Conservation (phyloP, 2,329 filamentous ascomycete genomes). For the Aspergillus luchuensis region DNA sequence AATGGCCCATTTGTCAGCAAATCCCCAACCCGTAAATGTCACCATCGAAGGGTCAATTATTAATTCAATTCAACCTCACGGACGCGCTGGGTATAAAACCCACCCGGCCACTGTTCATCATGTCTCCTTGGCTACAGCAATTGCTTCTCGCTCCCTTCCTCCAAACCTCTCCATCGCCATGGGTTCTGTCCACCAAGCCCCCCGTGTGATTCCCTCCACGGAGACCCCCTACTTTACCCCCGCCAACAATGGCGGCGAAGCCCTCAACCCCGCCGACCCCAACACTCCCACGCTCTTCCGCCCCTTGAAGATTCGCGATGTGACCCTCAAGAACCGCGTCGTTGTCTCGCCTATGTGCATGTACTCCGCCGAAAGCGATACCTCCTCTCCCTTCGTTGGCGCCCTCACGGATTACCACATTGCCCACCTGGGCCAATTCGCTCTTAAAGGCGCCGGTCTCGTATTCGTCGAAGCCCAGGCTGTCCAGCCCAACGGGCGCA, state of each 20-base stretch:
- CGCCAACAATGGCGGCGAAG: constrained; percentile 39
- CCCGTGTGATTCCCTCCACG: constrained; percentile 9
- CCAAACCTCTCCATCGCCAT: neutral
- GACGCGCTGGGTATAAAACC: neutral
- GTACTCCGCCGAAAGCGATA: constrained; percentile 60
- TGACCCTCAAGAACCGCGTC: constrained; percentile 66
- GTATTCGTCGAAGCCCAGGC: constrained; percentile 76
- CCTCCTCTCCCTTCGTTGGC: constrained; percentile 46
- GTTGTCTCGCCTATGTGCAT: constrained; percentile 65
- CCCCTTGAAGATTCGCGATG: constrained; percentile 56
- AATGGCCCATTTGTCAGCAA: constrained; percentile 9
- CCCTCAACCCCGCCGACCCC: constrained; percentile 37
- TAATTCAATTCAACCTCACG: neutral
- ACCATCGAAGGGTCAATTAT: neutral
- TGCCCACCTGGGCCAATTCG: constrained; percentile 76
- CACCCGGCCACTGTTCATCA: neutral
- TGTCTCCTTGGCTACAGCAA: neutral
- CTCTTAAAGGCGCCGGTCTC: constrained; percentile 71
- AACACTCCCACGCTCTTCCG: constrained; percentile 58
- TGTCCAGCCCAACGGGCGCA: constrained; percentile 74
- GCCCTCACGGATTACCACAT: constrained; percentile 79
- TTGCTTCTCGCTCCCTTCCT: neutral
- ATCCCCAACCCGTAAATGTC: neutral
- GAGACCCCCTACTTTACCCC: constrained; percentile 41
- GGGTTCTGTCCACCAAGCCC: constrained; percentile 14